Evolutionary conservation across 2,329 filamentous ascomycete species (phyloP).

Genomic region (Aspergillus japonicus): DNA sequence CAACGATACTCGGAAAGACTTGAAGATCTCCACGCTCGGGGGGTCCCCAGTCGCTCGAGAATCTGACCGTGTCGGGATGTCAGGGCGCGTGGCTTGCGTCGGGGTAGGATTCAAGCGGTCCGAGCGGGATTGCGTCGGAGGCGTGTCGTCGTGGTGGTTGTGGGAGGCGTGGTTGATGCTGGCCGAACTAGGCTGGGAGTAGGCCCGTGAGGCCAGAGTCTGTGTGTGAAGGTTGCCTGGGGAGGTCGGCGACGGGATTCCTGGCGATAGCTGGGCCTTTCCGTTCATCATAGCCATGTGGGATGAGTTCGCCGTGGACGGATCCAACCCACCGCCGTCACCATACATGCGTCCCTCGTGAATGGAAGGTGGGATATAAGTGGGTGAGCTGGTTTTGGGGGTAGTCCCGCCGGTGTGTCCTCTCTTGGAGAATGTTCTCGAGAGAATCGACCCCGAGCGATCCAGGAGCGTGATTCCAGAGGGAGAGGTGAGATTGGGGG

Average conservation of each 20-base stretch:
- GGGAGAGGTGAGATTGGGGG: slow-evolving; percentile 42
- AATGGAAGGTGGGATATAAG: slow-evolving; percentile 63
- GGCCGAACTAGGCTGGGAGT: slow-evolving; percentile 36
- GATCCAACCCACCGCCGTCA: slow-evolving; percentile 59
- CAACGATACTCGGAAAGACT: slow-evolving; percentile 96
- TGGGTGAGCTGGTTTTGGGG: slow-evolving; percentile 75
- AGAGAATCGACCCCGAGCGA: slow-evolving; percentile 56
- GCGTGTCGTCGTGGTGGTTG: slow-evolving; percentile 41
- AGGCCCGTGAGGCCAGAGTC: slow-evolving; percentile 46
- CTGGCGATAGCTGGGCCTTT: slow-evolving; percentile 53
- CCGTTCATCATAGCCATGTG: slow-evolving; percentile 70
- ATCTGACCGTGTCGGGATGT: slow-evolving; percentile 34
- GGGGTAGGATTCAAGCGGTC: slow-evolving; percentile 36
- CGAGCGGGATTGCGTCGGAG: slow-evolving; percentile 28
- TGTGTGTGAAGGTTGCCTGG: slow-evolving; percentile 41
- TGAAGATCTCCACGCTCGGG: slow-evolving; percentile 85
- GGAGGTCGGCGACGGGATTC: slow-evolving; percentile 48
- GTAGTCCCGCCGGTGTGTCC: slow-evolving; percentile 65
- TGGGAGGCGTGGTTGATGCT: slow-evolving; percentile 31
- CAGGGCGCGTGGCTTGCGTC: slow-evolving; percentile 31
- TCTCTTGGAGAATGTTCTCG: slow-evolving; percentile 74
- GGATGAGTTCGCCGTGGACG: slow-evolving; percentile 67
- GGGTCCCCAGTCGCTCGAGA: slow-evolving; percentile 33
- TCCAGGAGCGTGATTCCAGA: slow-evolving; percentile 34
- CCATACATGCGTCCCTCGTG: slow-evolving; percentile 64